Evolutionary conservation across 306 rosid species (phyloP).

Genomic region (barrel medic (Medicago truncatula)): DNA sequence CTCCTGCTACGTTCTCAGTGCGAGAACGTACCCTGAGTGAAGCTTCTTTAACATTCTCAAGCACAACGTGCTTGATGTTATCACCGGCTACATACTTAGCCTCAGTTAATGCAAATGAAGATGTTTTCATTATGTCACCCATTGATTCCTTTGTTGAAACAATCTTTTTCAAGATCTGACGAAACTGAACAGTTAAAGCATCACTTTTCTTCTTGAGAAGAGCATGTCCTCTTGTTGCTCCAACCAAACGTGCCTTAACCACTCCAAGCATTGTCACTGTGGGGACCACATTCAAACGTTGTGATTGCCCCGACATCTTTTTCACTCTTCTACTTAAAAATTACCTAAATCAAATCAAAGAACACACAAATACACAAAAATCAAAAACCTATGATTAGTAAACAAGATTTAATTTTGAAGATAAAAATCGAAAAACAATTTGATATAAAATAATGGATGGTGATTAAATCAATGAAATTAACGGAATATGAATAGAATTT

Average conservation of each 20-base stretch:
- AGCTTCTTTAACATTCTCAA: slow-evolving; percentile 84
- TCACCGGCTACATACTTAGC: slow-evolving; percentile 97
- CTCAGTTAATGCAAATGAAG: slow-evolving; percentile 86
- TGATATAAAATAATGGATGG: not conserved
- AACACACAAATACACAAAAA: not conserved
- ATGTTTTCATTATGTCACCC: slow-evolving; percentile 92
- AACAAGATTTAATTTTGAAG: slow-evolving; percentile 31
- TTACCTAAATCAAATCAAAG: slow-evolving; percentile 22
- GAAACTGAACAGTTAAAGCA: slow-evolving; percentile 88
- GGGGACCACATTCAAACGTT: slow-evolving; percentile 94
- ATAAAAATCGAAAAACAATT: not conserved
- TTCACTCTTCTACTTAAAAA: slow-evolving; percentile 29
- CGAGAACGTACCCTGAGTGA: slow-evolving; percentile 82
- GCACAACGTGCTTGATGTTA: slow-evolving; percentile 83
- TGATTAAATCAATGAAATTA: not conserved
- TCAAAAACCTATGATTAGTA: slow-evolving; percentile 8
- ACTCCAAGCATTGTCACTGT: slow-evolving; percentile 92
- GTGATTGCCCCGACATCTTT: slow-evolving; percentile 83
- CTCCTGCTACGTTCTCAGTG: slow-evolving; percentile 90
- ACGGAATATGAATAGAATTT: not conserved
- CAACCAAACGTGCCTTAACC: slow-evolving; percentile 82
- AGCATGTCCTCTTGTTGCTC: slow-evolving; percentile 96
- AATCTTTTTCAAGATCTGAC: slow-evolving; percentile 85
- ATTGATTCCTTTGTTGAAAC: slow-evolving; percentile 90
- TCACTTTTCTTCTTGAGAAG: slow-evolving; percentile 98